Base-by-base conservation (phyloP, 73 alveolate genomes). In the Halteria grandinella region DNA sequence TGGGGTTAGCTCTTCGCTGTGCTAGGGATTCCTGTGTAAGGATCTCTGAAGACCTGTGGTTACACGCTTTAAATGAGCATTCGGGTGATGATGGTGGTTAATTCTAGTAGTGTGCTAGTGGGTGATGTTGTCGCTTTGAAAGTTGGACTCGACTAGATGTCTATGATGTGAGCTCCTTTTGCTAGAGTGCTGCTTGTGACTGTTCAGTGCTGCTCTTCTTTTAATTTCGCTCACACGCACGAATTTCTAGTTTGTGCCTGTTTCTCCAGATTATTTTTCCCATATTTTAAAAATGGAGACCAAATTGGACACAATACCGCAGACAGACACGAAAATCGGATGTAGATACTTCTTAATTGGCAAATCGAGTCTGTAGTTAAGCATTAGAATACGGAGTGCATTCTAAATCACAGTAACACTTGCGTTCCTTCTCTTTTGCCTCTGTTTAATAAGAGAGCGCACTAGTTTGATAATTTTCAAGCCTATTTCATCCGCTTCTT, bases 261-360 rank as follows among this genome's bases (percentile, higher is more conserved):
- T 39, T 2, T 29, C 41, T 1, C 69, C 50, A 1, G 29, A 18
- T n/a, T 66, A 17, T 28, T 66, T 66, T 45, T 39, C 32, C 80
- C 80, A 73, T 2, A 57, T 54, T 57, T 57, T 73, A 41, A 73
- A 73, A 14, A 73, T 25, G 4, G 86, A 75, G 11, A 73, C 44
- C 23, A 57, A 14, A 59, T 55, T 55, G 20, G 73, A 36, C n/a
- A 49, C 51, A 8, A 77, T 28, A 8, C 88, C 88, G 34, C 88
- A 77, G 20, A 15, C 32, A 4, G 69, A 62, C 25, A 31, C 49
- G 47, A 77, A 77, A 32, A 77, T 77, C 11, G 88, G 88, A 55
- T 77, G 88, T 3, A 77, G 23, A 27, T 32, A 51, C 18, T 48
- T 34, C 18, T 44, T 69, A 7, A 69, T 62, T 23, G 60, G 62